These are phyloP conservation scores for Hebeloma cylindrosporum DNA, from an alignment of 768 basidiomycete species.

Conservation along the genomic window DNA sequence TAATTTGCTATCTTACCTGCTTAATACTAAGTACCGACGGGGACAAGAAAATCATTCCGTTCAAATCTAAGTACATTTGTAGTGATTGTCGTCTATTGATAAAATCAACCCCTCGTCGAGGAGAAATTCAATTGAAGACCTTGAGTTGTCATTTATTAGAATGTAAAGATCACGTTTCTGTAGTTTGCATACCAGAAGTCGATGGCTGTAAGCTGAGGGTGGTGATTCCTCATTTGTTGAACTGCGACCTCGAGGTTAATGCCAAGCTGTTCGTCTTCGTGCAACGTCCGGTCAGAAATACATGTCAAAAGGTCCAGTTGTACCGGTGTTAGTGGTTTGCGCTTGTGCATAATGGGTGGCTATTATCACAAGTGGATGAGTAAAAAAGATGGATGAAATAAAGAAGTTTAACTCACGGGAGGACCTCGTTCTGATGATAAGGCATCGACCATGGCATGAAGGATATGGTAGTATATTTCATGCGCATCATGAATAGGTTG, in stretches of 20 bases:
- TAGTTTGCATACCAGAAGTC: background rate
- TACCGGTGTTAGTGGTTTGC: too few relatives aligned
- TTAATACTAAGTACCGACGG: background rate
- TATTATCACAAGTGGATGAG: background rate
- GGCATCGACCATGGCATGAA: conserved; percentile 70
- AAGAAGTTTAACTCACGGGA: conserved; percentile 41
- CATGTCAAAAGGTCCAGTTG: too few relatives aligned
- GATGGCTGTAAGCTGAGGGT: background rate
- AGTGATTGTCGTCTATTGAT: conserved; percentile 1
- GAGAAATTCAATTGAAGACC: conserved; percentile 3
- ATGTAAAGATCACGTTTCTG: background rate
- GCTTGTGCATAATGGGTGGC: conserved; percentile 27
- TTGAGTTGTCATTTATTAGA: background rate
- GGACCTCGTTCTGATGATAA: conserved; percentile 60
- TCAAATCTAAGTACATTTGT: background rate
- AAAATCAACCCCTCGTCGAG: background rate
- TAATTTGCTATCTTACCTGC: too few relatives aligned
- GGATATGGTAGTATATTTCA: conserved; percentile 78
- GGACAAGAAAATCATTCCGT: background rate
- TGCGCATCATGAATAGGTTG: conserved; percentile 63
- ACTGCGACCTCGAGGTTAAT: too few relatives aligned
- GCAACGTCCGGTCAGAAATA: too few relatives aligned
- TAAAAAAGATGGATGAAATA: background rate
- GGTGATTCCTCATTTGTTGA: too few relatives aligned
- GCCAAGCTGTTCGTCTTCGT: too few relatives aligned